These are phyloP conservation scores for Apiotrichum laibachii DNA, from an alignment of 1,284 basidiomycete genomes.

Conservation along the genomic window DNA sequence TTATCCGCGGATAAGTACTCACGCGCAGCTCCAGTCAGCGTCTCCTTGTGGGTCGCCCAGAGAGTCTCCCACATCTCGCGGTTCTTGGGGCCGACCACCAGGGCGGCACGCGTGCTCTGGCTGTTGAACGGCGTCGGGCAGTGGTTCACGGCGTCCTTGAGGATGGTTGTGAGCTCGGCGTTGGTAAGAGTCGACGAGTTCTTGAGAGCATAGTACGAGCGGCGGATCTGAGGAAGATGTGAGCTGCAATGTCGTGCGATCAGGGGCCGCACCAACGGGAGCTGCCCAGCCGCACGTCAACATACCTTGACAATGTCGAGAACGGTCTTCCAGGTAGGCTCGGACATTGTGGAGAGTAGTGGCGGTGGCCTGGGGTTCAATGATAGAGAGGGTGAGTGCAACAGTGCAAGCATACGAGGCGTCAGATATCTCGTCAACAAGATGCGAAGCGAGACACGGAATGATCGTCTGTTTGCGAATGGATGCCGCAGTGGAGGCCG, in stretches of 20 bases:
- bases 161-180: conserved; percentile 48
- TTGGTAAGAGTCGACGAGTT: conserved; percentile 47
- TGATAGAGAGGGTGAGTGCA: neutral
- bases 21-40: too few species aligned
- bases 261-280: neutral
- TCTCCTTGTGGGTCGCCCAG: conserved; percentile 8
- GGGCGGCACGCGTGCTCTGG: conserved; percentile 51
- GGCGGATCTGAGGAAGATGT: conserved; percentile 33
- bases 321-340: conserved; percentile 5
- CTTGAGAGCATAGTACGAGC: conserved; percentile 51
- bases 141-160: conserved; percentile 51
- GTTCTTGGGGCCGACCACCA: conserved; percentile 51
- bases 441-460: too few species aligned
- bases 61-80: conserved; percentile 52
- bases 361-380: neutral
- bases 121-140: conserved; percentile 53
- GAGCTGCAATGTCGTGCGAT: neutral
- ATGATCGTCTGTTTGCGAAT: too few species aligned
- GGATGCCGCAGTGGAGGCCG: too few species aligned
- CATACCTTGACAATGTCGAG: conserved; percentile 4
- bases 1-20: too few species aligned
- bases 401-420: neutral
- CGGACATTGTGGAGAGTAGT: neutral
- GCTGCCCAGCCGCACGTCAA: neutral
- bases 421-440: too few species aligned